phyloP scores from a whole-genome alignment of 345 rosid genomes.

The Citrus australasica region DNA sequence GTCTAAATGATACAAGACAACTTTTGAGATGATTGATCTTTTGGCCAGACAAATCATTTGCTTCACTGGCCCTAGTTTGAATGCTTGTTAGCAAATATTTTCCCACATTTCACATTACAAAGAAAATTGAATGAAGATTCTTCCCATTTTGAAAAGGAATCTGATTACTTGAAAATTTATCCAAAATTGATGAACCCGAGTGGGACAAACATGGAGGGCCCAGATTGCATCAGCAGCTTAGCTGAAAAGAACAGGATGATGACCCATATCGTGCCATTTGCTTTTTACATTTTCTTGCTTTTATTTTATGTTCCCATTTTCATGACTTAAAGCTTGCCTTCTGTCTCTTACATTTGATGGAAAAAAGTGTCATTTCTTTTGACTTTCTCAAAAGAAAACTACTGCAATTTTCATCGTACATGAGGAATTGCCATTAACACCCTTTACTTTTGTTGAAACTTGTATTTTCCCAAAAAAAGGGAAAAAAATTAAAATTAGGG shows the following conservation, averaged over 20 bases:
- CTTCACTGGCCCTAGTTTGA: not conserved
- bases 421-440: not conserved
- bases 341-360: not conserved
- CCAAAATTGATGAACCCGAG: not conserved
- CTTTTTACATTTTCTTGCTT: not conserved
- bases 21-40: too few species aligned
- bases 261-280: not conserved
- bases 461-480: too few species aligned
- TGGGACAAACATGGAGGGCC: conserved; percentile 4
- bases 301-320: not conserved
- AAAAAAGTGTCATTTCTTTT: conserved; percentile 1
- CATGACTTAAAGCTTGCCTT: not conserved
- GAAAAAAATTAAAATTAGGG: too few species aligned
- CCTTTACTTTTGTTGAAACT: not conserved
- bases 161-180: not conserved
- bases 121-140: not conserved
- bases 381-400: not conserved
- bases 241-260: not conserved
- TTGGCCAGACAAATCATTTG: too few species aligned
- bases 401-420: too few species aligned
- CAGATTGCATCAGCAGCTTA: not conserved
- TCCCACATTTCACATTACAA: not conserved
- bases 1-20: too few species aligned
- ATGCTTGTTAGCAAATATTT: not conserved
- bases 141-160: not conserved